phyloP scores from a whole-genome alignment of 83 land plant species.

The Thuja plicata region DNA sequence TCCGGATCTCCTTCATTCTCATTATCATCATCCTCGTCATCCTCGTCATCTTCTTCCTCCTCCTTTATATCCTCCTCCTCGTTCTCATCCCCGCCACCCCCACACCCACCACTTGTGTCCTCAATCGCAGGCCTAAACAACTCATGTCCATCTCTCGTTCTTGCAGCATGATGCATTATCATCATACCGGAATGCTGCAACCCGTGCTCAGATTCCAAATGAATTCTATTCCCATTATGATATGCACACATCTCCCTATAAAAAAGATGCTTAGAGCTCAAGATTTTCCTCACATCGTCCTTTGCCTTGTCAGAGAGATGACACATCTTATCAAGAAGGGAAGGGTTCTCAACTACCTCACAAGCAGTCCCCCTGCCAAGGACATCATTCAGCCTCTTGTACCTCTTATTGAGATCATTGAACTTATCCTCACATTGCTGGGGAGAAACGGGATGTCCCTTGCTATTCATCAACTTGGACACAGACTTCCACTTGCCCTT shows the following conservation, averaged over 20 bases:
- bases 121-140: conserved; percentile 5
- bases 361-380: conserved; percentile 51
- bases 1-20: conserved; percentile 36
- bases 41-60: conserved; percentile 38
- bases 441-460: conserved; percentile 32
- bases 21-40: conserved; percentile 21
- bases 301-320: conserved; percentile 52
- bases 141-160: conserved; percentile 19
- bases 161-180: conserved; percentile 18
- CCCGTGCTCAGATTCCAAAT: conserved; percentile 30
- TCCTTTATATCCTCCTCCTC: conserved; percentile 20
- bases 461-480: conserved; percentile 29
- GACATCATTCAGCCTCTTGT: conserved; percentile 43
- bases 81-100: conserved; percentile 9
- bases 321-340: conserved; percentile 53
- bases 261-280: conserved; percentile 77
- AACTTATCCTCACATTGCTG: conserved; percentile 60
- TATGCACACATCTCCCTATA: conserved; percentile 76
- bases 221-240: conserved; percentile 53
- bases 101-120: conserved; percentile 13
- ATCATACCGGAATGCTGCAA: conserved; percentile 20
- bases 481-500: conserved; percentile 55
- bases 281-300: conserved; percentile 70
- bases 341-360: conserved; percentile 68
- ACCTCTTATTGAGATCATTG: conserved; percentile 51